Evolutionary conservation across 352 stramenopile genomes (phyloP), one percentile per base, ranked within the genome.

Genomic region (Pythium dissimile): DNA sequence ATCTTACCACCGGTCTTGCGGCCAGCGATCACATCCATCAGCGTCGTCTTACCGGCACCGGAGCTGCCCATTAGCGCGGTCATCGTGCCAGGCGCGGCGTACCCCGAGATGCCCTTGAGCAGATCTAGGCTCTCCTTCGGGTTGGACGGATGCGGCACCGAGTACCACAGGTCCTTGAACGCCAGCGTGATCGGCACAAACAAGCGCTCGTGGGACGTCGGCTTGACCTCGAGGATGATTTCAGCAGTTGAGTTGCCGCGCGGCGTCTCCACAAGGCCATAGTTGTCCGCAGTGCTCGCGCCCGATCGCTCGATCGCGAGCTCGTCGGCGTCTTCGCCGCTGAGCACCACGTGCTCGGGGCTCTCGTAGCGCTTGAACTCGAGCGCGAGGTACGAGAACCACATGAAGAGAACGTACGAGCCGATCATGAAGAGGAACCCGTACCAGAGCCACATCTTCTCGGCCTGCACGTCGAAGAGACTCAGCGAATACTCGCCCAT

Each of bases 1-100:
- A 97, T 89, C 16, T 57, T 76, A 13, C 95, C 94, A 21, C 75
- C 77, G 7, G 77, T 94, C 72, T 98, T 98, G 39, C 94, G 76
- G 13, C 95, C 74, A 12, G 94, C 89, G 48, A 99, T 91, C 8
- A 98, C 92, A 70, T 98, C 92, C 66, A 97, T 91, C 8, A 98
- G 73, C 6, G 95, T 98, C 12, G 93, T 97, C 70, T 98, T 97
- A 1, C 92, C 91, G 27, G 87, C 83, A 37, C 86, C 84, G 1
- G 72, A 81, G 2, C 70, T 72, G 2, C 84, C 84, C 75, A 90
- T 89, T 20, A 93, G 60, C 0, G 81, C 81, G 3, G 77, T 85
- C 15, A 91, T 70, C 1, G 64, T 66, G 1, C 77, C 74, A 1
- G 83, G 83, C 2, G 60, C 18, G 7, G 75, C 72, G 26, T 68